Evolutionary conservation across 768 basidiomycete genomes (phyloP).

Genomic region (Inosperma sp.): DNA sequence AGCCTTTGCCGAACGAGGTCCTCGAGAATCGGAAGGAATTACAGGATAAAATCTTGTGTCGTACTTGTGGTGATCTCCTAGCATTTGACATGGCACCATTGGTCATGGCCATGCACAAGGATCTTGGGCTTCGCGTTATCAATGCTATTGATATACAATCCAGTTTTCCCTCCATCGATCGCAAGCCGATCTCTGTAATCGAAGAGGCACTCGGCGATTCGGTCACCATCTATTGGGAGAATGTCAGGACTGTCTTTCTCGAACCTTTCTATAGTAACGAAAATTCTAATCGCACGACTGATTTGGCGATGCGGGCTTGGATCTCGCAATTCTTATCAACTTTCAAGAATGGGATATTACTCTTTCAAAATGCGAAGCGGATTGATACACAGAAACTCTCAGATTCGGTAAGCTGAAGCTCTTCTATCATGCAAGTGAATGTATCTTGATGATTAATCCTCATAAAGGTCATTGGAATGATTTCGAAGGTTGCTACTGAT

Average conservation of each 20-base stretch:
- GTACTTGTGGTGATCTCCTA: conserved; percentile 39
- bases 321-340: conserved; percentile 43
- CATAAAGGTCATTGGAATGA: conserved; percentile 30
- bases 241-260: conserved; percentile 35
- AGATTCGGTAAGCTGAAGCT: conserved; percentile 30
- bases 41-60: conserved; percentile 42
- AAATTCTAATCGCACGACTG: conserved; percentile 27
- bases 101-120: conserved; percentile 43
- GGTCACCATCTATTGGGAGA: conserved; percentile 33
- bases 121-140: conserved; percentile 39
- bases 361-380: conserved; percentile 38
- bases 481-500: conserved; percentile 45
- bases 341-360: conserved; percentile 38
- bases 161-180: conserved; percentile 36
- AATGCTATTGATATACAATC: conserved; percentile 59
- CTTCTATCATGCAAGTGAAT: neutral
- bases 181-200: conserved; percentile 41
- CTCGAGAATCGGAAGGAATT: conserved; percentile 28
- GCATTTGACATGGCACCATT: conserved; percentile 54
- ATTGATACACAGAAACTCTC: conserved; percentile 42
- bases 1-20: no score
- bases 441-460: neutral
- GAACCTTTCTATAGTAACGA: conserved; percentile 34
- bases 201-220: conserved; percentile 37
- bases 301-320: conserved; percentile 47